A percentile compares a stretch with the other conserved stretches of the same genome.
phyloP scores from a whole-genome alignment of 2,329 filamentous ascomycete species.

The Lojkania enalia region DNA sequence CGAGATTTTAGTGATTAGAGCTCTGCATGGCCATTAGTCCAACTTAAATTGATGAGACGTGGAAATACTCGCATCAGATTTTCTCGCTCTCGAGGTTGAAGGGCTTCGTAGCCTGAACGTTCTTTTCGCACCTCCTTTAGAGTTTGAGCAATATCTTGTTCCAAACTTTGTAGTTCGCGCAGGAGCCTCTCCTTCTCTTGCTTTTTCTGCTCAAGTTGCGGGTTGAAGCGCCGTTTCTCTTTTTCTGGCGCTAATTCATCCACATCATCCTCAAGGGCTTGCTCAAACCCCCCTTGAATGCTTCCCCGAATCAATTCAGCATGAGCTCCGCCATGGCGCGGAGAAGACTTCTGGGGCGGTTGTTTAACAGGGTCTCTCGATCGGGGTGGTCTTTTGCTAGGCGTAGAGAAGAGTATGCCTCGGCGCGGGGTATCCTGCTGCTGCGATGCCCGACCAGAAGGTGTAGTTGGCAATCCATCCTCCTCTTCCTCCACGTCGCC shows the following conservation, averaged over 20 bases:
- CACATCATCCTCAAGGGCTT: not conserved
- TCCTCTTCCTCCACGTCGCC: constrained; percentile 17
- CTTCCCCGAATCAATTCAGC: too few relatives aligned
- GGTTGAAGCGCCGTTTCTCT: constrained; percentile 18
- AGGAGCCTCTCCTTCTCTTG: constrained; percentile 35
- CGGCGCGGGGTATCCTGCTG: constrained; percentile 26
- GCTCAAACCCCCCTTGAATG: too few relatives aligned
- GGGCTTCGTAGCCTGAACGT: constrained; percentile 13
- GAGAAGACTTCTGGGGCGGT: too few relatives aligned
- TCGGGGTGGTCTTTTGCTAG: constrained; percentile 34
- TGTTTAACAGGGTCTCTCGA: constrained; percentile 17
- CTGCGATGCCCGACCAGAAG: constrained; percentile 18
- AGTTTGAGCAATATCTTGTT: constrained; percentile 37
- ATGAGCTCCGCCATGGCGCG: constrained; percentile 17
- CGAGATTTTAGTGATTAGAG: constrained; percentile 28
- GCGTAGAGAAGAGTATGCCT: constrained; percentile 34
- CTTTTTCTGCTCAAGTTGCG: constrained; percentile 31
- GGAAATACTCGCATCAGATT: constrained; percentile 32
- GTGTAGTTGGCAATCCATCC: constrained; percentile 25
- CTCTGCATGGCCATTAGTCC: constrained; percentile 14
- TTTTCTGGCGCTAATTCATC: not conserved
- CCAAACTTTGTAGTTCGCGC: constrained; percentile 34
- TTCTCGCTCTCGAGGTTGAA: constrained; percentile 25
- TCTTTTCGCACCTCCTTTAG: constrained; percentile 30
- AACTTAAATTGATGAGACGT: constrained; percentile 11